Percentiles rank a stretch among this genome's conserved stretches.
Evolutionary conservation across 805 yeast species (phyloP).

Genomic region (Clavispora fructus): DNA sequence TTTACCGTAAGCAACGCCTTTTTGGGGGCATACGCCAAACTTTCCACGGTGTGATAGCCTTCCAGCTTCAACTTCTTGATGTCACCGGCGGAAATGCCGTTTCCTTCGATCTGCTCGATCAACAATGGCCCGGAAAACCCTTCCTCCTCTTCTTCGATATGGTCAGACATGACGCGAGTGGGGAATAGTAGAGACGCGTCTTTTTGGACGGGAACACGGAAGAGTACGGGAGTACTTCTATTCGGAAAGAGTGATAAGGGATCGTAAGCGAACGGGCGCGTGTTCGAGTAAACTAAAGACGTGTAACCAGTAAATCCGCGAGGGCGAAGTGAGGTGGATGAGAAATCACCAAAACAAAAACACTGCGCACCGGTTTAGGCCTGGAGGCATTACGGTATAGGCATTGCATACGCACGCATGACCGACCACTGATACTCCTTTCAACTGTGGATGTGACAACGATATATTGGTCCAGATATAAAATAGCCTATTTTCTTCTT

Average conservation of each 20-base stretch:
- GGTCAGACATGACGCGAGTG: conserved; percentile 9
- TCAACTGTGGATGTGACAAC: too few relatives aligned
- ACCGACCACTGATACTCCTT: too few relatives aligned
- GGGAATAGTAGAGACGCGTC: neutral
- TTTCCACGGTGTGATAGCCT: conserved; percentile 85
- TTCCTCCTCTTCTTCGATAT: conserved; percentile 40
- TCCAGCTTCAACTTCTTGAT: conserved; percentile 73
- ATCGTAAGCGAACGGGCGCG: neutral
- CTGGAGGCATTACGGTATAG: neutral
- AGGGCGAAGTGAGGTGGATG: neutral
- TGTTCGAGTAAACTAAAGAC: neutral
- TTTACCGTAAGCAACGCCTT: conserved; percentile 70
- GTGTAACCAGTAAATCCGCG: neutral
- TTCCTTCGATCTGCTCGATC: conserved; percentile 58
- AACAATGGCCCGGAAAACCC: conserved; percentile 54
- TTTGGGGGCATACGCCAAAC: conserved; percentile 90
- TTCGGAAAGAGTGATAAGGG: neutral
- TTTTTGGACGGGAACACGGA: neutral
- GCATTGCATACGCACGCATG: too few relatives aligned
- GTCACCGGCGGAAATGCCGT: conserved; percentile 80
- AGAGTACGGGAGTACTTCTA: neutral
- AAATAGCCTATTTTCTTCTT: neutral
- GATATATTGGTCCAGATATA: too few relatives aligned
- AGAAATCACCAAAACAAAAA: neutral
- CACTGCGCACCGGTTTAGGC: neutral